Evolutionary conservation across 257 asterid species (phyloP), one percentile per base, ranked within the genome.

Genomic region (Cinchona pubescens): DNA sequence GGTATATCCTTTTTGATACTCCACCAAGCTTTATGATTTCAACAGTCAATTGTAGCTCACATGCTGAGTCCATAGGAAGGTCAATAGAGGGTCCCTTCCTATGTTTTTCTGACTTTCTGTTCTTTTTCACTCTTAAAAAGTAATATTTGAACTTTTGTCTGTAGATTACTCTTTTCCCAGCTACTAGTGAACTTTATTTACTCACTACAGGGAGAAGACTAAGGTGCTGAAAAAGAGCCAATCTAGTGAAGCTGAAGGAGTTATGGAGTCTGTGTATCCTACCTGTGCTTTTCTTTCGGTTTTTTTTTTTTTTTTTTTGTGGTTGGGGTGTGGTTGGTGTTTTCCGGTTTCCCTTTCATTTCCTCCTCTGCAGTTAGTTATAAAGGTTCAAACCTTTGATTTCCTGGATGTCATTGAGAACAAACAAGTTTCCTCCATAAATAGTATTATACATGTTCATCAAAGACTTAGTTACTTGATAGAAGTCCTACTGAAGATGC

Each of bases 401-500:
- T 70, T 42, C 21, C 45, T 55, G 35, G 42, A 75, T 51, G 42
- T 18, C 3, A 53, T 16, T 15, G 72, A 37, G 58, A 68, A 43
- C 18, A 55, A 68, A 37, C 58, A 23, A 15, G n/a, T 30, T 15
- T 15, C 3, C 62, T 56, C 59, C 25, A 14, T 56, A 64, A 21
- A 34, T 75, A 64, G 60, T 11, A 16, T 67, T 66, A 45, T 25
- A 75, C 46, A 27, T 72, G 74, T 73, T 81, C 79, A 49, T 86
- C 97, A n/a, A n/a, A n/a, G n/a, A n/a, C 92, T 92, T 90, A 83
- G 87, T 49, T 71, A 64, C 29, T 71, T 76, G 53, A 37, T 78
- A 86, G 90, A 82, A 94, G 95, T 65, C 96, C 97, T 74, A 82
- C 88, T 73, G 94, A 81, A 78, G 97, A 90, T 81, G 85, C 85